Evolutionary conservation across 2,329 filamentous ascomycete species (phyloP), one percentile per base, ranked within the genome.

Genomic region (Fusarium xylarioides): DNA sequence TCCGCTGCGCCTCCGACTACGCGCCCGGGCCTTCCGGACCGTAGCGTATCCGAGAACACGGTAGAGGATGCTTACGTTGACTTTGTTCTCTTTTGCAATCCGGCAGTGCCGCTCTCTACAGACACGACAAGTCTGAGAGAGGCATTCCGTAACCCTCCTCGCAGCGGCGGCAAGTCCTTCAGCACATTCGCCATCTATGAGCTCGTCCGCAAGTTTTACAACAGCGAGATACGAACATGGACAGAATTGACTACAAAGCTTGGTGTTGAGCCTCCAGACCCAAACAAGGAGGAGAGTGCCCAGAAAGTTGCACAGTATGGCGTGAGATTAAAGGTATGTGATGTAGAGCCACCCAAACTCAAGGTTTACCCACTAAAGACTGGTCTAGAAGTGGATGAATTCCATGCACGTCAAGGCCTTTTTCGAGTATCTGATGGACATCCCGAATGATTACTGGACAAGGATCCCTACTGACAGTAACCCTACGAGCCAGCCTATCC

Each of bases 241-340:
- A 93, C 93, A 44, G 93, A 97, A 80, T 81, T 98, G 74, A 95
- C 94, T 2, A 89, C 95, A 59, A 92, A 92, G 77, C 85, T 98
- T n/a, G 95, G 95, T 15, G 95, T 97, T 21, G 93, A 97, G 78
- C 92, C 92, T 7, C 94, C 95, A 5, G 92, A 94, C 67, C 86
- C 91, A 30, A 90, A 92, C 66, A 96, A 95, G 80, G 93, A 94
- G 32, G 93, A 97, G 83, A 97, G 94, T 80, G 91, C 93, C 4
- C 95, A 98, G 80, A 97, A 97, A 81, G 92, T 98, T 65, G 94
- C 97, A 80, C 95, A 98, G 81, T 98, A 97, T 85, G 94, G 94
- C 47, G 95, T 98, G 52, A 89, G 95, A 66, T 84, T 98, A 64
- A 98, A 98, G 90, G 93, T 95, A 67, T 69, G 74, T 69, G 35